Evolutionary conservation across 495 filamentous ascomycete species (phyloP).

Genomic region (Lepraria neglecta): DNA sequence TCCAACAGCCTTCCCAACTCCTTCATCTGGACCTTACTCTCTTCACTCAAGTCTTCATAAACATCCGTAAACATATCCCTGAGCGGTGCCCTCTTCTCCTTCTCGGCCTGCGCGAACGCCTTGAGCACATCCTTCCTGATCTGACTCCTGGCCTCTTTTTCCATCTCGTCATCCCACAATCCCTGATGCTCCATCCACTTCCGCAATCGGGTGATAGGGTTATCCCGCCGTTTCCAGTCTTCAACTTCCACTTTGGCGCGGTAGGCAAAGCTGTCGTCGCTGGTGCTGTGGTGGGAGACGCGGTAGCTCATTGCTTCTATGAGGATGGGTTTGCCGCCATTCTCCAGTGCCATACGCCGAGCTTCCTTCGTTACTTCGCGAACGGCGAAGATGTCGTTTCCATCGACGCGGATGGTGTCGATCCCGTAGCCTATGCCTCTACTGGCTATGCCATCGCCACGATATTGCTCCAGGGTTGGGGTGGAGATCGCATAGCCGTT

Average conservation of each 20-base stretch:
- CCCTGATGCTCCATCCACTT: slow-evolving; percentile 85
- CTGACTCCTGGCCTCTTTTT: slow-evolving; percentile 61
- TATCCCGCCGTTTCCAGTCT: slow-evolving; percentile 95
- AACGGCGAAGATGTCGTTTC: slow-evolving; percentile 95
- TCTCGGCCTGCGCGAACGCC: slow-evolving; percentile 82
- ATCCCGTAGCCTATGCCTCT: slow-evolving; percentile 95
- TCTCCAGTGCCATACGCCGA: slow-evolving; percentile 65
- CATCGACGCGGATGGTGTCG: slow-evolving; percentile 92
- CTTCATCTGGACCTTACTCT: slow-evolving; percentile 69
- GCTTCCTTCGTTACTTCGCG: slow-evolving; percentile 76
- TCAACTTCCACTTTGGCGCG: slow-evolving; percentile 91
- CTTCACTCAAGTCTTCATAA: slow-evolving; percentile 81
- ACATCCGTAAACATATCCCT: slow-evolving; percentile 76
- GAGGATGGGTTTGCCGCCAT: slow-evolving; percentile 73
- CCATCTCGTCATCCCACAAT: slow-evolving; percentile 76
- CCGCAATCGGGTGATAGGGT: slow-evolving; percentile 81
- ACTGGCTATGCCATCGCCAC: slow-evolving; percentile 92
- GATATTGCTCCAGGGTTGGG: slow-evolving; percentile 91
- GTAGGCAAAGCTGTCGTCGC: slow-evolving; percentile 96
- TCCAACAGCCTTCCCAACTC: slow-evolving; percentile 70
- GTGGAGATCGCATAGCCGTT: slow-evolving; percentile 97
- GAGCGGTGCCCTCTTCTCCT: slow-evolving; percentile 78
- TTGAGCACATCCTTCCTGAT: slow-evolving; percentile 69
- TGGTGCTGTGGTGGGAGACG: slow-evolving; percentile 93
- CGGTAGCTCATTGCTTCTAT: slow-evolving; percentile 98